Conservation (phyloP, 345 rosid species). For the Toxicodendron radicans region DNA sequence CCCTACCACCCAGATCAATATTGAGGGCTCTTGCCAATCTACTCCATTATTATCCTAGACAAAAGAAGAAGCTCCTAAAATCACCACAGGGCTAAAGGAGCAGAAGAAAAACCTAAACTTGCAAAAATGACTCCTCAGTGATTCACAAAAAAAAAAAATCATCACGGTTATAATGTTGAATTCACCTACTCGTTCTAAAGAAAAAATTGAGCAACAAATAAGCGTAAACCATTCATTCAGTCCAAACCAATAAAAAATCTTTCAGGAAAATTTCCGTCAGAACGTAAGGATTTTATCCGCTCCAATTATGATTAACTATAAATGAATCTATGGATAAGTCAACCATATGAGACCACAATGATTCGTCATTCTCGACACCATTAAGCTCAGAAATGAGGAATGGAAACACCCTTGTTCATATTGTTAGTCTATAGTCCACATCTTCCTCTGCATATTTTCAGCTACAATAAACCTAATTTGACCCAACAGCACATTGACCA, state of each 20-base stretch:
- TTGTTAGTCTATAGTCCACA: constrained; percentile 26
- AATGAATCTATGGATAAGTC: neutral
- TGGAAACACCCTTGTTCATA: constrained; percentile 31
- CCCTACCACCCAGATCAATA: neutral
- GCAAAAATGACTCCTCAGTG: neutral
- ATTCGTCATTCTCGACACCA: neutral
- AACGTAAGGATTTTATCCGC: neutral
- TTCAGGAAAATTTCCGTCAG: neutral
- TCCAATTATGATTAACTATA: neutral
- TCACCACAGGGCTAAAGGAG: neutral
- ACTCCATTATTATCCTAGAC: neutral
- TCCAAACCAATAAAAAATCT: neutral
- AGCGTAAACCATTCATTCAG: neutral
- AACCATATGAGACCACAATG: neutral
- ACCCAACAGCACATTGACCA: constrained; percentile 18
- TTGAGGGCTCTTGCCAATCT: neutral
- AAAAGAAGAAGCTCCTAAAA: neutral
- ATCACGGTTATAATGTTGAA: neutral
- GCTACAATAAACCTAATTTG: constrained; percentile 3
- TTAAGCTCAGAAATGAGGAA: constrained; percentile 25
- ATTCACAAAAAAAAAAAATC: too few species aligned
- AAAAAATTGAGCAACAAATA: neutral
- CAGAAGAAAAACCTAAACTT: neutral
- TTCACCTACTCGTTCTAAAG: neutral
- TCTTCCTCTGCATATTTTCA: constrained; percentile 16